phyloP scores from a whole-genome alignment of 768 basidiomycete species.

The Phlebiopsis flavidoalba region DNA sequence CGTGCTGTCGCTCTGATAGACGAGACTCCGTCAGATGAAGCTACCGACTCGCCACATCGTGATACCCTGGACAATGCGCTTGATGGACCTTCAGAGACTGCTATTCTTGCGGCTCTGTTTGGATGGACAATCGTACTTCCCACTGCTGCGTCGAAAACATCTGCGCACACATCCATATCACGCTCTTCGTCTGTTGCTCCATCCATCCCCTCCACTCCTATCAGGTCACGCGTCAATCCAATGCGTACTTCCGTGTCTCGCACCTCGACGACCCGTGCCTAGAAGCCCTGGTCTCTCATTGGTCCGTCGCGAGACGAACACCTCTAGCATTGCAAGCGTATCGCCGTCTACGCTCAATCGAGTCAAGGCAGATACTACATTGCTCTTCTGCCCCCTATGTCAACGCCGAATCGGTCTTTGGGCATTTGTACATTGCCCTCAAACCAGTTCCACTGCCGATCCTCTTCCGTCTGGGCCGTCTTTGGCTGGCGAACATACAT shows the following conservation, averaged over 20 bases:
- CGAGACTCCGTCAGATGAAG: not conserved
- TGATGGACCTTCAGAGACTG: constrained; percentile 30
- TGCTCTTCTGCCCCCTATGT: constrained; percentile 65
- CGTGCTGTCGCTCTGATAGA: constrained; percentile 16
- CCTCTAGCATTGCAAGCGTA: not conserved
- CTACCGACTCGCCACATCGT: not conserved
- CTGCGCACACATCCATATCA: not conserved
- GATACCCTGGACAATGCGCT: not conserved
- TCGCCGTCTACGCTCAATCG: constrained; percentile 1
- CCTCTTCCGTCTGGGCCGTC: constrained; percentile 6
- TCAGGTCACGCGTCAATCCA: constrained; percentile 21
- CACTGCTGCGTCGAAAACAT: not conserved
- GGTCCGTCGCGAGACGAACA: not conserved
- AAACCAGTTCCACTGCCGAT: constrained; percentile 5
- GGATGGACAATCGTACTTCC: constrained; percentile 40
- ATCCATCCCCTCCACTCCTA: constrained; percentile 18
- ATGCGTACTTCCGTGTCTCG: constrained; percentile 19
- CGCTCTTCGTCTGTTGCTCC: constrained; percentile 1
- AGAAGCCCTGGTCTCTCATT: constrained; percentile 19
- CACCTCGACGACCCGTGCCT: constrained; percentile 15
- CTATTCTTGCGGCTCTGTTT: constrained; percentile 41
- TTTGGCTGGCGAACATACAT: constrained; percentile 14
- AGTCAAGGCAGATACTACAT: constrained; percentile 37
- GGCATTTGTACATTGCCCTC: constrained; percentile 45
- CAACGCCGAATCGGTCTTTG: constrained; percentile 78